Evolutionary conservation across 1,284 basidiomycete species (phyloP), one percentile per base, ranked within the genome.

Genomic region (Albatrellus sp.): DNA sequence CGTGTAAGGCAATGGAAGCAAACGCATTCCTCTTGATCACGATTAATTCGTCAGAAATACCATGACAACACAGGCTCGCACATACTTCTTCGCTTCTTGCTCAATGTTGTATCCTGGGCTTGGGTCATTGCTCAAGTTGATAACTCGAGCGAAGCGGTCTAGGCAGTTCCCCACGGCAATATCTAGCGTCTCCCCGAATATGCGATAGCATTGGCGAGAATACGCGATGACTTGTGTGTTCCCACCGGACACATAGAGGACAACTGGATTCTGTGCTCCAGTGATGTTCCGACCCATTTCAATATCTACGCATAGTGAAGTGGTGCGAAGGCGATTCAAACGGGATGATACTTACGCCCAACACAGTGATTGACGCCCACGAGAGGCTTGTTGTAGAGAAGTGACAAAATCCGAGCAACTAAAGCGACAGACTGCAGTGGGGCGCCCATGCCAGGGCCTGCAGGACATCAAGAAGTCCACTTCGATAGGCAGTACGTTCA

Each of bases 221-320:
- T 99, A 99, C 1, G 96, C 96, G 52, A 99, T 98, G 30, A 99
- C 93, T 64, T 99, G 96, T 0, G 96, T 98, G 63, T 99, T 99
- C 9, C 96, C 96, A 12, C 96, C 96, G 0, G 93, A 98, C 10
- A 99, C 96, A 59, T 99, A 99, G 30, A 99, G 78, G 2, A 98
- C 93, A 54, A 99, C 86, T 0, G 96, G 96, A 56, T 98, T 96
- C 48, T 81, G 79, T 1, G 96, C 93, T 31, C 85, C 85, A 0
- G 96, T 98, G 53, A 99, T 90, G 52, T 91, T 79, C 32, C 96
- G 75, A 16, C 96, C 96, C 89, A 98, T 99, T 63, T 99, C 96
- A 53, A 99, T 98, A 60, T 99, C 92, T 96, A 61, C 6, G 30
- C 11, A 20, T 31, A 9, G 39, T 13, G 16, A 28, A 8, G 20